A percentile compares a stretch with the other conserved stretches of the same genome.
Conservation (phyloP, 345 rosid genomes). For the Mangifera indica region DNA sequence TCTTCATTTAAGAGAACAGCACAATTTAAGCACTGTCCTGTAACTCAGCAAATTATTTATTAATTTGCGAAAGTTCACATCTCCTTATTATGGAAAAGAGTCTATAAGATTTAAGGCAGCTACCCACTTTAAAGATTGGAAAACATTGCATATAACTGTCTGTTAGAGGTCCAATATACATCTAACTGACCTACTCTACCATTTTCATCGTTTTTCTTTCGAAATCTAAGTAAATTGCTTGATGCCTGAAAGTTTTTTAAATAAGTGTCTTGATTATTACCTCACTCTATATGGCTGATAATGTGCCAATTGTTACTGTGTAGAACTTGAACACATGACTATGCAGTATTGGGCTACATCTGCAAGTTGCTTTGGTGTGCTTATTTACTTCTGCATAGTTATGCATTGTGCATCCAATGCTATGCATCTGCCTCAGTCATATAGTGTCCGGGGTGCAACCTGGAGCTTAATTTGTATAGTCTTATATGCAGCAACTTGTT, state of each 20-base stretch:
- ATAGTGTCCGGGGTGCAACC: constrained; percentile 36
- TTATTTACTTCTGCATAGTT: constrained; percentile 50
- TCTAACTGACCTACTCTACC: not conserved
- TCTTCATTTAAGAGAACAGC: not conserved
- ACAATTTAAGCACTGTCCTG: not conserved
- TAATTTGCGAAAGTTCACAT: not conserved
- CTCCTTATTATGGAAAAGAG: not conserved
- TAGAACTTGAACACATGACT: constrained; percentile 64
- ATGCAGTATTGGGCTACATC: constrained; percentile 84
- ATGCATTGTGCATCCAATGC: constrained; percentile 28
- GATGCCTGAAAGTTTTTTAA: not conserved
- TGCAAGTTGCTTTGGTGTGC: constrained; percentile 62
- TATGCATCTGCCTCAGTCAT: constrained; percentile 24
- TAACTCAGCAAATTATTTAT: not conserved
- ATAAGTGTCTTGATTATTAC: not conserved
- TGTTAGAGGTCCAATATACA: not conserved
- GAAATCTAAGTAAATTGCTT: not conserved
- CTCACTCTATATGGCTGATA: constrained; percentile 11
- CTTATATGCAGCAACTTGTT: constrained; percentile 48
- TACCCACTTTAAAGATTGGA: not conserved
- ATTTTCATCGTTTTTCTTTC: constrained; percentile 1
- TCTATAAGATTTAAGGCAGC: not conserved
- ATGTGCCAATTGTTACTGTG: constrained; percentile 11
- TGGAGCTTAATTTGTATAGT: constrained; percentile 46
- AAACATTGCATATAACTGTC: not conserved